These are phyloP conservation scores for Gigaspora rosea DNA, from an alignment of 192 early-diverging fungal species.

Conservation along the genomic window DNA sequence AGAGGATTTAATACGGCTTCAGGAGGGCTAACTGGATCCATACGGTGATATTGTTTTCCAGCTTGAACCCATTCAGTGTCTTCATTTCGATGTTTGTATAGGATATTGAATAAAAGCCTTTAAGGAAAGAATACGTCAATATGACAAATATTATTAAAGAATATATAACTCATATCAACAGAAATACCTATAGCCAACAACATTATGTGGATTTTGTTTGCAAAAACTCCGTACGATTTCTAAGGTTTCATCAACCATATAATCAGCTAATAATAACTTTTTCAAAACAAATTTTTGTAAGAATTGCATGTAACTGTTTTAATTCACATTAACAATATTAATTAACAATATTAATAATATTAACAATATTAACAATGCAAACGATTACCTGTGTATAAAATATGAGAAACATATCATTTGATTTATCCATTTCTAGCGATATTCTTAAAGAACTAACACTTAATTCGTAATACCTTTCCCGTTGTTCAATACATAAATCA, in stretches of 20 bases:
- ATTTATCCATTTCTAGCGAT: constrained; percentile 13
- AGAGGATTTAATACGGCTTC: background rate
- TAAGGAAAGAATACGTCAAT: background rate
- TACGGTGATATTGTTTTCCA: constrained; percentile 17
- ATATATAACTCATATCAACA: background rate
- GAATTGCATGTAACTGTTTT: background rate
- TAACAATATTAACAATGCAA: background rate
- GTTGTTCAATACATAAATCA: background rate
- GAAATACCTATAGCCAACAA: constrained; percentile 10
- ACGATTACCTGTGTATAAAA: constrained; percentile 12
- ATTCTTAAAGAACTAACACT: background rate
- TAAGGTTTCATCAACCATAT: constrained; percentile 1
- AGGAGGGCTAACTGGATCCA: constrained; percentile 17
- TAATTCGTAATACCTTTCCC: background rate
- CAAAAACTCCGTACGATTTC: background rate
- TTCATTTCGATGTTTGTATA: constrained; percentile 1
- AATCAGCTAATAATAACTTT: background rate
- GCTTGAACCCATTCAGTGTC: constrained; percentile 12
- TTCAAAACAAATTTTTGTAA: background rate
- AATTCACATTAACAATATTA: background rate
- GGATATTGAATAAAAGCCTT: constrained; percentile 24
- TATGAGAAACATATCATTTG: constrained; percentile 21
- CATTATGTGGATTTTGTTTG: background rate
- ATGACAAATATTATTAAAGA: background rate
- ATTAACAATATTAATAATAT: too few species aligned